These are phyloP conservation scores for Neonectria ditissima DNA, from an alignment of 2,329 filamentous ascomycete genomes.

Conservation along the genomic window DNA sequence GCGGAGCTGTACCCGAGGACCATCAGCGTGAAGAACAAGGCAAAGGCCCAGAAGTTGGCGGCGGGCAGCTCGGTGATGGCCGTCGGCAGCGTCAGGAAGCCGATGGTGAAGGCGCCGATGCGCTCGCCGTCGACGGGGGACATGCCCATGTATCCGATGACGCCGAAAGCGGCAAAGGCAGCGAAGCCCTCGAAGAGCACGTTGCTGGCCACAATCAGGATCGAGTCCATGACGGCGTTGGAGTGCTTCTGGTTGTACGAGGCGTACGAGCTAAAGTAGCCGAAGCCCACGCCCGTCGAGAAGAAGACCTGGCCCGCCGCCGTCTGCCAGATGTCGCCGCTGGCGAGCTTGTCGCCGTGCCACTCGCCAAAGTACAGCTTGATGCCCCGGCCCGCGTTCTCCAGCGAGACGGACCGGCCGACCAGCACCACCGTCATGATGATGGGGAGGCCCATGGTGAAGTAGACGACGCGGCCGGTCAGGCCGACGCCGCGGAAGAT, in stretches of 20 bases:
- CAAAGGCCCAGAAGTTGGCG: constrained; percentile 68
- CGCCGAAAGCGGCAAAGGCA: constrained; percentile 63
- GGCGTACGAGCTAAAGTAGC: constrained; percentile 69
- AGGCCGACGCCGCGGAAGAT: constrained; percentile 70
- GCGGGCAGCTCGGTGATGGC: constrained; percentile 68
- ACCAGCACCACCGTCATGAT: constrained; percentile 67
- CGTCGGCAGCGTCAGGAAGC: constrained; percentile 68
- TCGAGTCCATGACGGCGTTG: constrained; percentile 69
- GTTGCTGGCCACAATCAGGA: constrained; percentile 67
- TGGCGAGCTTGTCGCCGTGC: constrained; percentile 62
- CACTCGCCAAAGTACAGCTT: constrained; percentile 59
- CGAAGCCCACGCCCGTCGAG: constrained; percentile 69
- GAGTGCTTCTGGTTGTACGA: constrained; percentile 69
- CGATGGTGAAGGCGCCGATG: constrained; percentile 67
- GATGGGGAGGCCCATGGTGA: constrained; percentile 71
- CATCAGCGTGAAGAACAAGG: constrained; percentile 69
- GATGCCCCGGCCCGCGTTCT: constrained; percentile 65
- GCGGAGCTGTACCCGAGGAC: constrained; percentile 69
- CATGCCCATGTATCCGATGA: constrained; percentile 61
- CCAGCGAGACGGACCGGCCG: constrained; percentile 64
- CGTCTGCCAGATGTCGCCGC: constrained; percentile 68
- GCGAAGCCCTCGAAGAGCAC: constrained; percentile 67
- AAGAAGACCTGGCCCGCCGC: constrained; percentile 71
- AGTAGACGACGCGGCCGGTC: constrained; percentile 70
- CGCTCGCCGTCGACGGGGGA: constrained; percentile 52